Conservation (phyloP, 371 early-diverging fungal species). For the Amoeboaphelidium protococcarum region DNA sequence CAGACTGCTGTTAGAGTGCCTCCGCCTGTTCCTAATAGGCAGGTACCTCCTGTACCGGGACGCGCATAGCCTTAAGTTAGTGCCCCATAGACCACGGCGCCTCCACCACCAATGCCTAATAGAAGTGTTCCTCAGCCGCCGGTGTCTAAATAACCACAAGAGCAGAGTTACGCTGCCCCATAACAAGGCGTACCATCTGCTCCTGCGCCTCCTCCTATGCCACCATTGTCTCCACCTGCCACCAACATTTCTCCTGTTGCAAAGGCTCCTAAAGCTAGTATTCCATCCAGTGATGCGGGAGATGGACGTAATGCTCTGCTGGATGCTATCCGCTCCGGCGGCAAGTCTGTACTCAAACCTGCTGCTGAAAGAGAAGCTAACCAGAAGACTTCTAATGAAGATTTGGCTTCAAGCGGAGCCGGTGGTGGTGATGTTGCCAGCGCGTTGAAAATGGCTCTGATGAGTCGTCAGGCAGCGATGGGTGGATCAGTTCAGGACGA, state of each 20-base stretch:
- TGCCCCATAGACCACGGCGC: background rate
- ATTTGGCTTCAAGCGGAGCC: no score
- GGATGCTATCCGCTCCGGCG: background rate
- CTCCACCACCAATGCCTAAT: background rate
- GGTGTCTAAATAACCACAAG: no score
- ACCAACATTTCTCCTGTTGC: background rate
- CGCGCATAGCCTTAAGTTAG: background rate
- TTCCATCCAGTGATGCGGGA: no score
- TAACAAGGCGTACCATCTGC: background rate
- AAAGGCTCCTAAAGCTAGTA: background rate
- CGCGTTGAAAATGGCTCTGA: background rate
- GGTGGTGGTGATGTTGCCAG: background rate
- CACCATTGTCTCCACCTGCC: background rate
- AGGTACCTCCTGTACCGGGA: background rate
- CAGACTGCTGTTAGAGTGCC: background rate
- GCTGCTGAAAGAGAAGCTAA: background rate
- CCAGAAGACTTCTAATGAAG: no score
- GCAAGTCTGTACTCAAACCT: background rate
- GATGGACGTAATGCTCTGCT: background rate
- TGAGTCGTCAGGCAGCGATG: background rate
- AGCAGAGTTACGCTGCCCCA: background rate
- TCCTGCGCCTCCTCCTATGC: background rate
- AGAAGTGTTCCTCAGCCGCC: background rate
- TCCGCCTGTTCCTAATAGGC: background rate
- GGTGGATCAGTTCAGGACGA: background rate